Percentiles rank a stretch among this genome's conserved stretches.
Evolutionary conservation across 2,329 filamentous ascomycete genomes (phyloP).

Genomic region (Geosmithia putterillii): DNA sequence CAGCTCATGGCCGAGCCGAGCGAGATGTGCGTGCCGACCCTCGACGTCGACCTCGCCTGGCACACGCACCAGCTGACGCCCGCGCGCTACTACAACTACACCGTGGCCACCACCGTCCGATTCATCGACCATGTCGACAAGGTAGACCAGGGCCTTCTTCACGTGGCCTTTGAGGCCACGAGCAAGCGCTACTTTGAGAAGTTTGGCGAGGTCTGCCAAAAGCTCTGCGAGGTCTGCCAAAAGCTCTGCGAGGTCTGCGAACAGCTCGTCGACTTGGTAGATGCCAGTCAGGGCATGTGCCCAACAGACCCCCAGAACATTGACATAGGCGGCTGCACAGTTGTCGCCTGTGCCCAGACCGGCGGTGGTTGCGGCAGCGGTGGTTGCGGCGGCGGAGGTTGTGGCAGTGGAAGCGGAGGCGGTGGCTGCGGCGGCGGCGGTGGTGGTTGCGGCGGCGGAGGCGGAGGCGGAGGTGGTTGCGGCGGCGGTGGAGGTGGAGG

Average conservation of each 20-base stretch:
- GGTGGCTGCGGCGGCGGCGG: background rate
- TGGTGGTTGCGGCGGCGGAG: background rate
- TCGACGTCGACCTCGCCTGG: constrained; percentile 30
- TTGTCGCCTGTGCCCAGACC: background rate
- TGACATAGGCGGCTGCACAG: background rate
- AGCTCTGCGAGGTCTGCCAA: too few species aligned
- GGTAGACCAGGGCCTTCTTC: constrained; percentile 13
- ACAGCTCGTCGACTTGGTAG: background rate
- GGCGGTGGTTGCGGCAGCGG: too few species aligned
- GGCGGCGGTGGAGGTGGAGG: background rate
- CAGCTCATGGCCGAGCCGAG: background rate
- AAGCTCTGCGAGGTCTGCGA: constrained; percentile 26
- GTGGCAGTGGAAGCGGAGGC: too few species aligned
- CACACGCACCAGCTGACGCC: constrained; percentile 27
- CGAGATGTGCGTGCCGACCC: constrained; percentile 20
- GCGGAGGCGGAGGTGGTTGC: background rate
- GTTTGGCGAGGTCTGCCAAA: constrained; percentile 22
- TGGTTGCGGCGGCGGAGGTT: too few species aligned
- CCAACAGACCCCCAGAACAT: background rate
- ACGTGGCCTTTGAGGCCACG: constrained; percentile 14
- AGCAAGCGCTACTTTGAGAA: constrained; percentile 13
- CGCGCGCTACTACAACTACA: constrained; percentile 10
- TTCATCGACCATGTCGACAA: constrained; percentile 27
- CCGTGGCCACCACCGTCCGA: constrained; percentile 5
- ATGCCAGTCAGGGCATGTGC: background rate